Conservation (phyloP, 148 eudicot species). For the Beta vulgaris region DNA sequence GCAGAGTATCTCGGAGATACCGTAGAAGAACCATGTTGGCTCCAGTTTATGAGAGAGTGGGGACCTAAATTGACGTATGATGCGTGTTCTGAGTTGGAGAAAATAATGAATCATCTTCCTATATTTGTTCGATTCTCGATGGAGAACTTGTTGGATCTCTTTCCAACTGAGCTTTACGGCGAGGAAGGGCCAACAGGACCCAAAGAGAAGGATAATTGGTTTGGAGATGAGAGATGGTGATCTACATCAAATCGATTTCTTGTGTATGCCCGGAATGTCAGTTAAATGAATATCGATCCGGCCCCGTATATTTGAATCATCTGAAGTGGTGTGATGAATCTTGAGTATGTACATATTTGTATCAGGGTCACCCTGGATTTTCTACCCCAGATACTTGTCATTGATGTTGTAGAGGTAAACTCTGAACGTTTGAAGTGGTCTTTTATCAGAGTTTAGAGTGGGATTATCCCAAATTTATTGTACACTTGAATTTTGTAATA, state of each 20-base stretch:
- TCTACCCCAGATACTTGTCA: not conserved
- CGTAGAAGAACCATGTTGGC: constrained; percentile 70
- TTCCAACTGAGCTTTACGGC: constrained; percentile 83
- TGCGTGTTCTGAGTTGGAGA: constrained; percentile 65
- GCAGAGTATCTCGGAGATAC: constrained; percentile 74
- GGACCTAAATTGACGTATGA: constrained; percentile 76
- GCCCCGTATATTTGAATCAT: not conserved
- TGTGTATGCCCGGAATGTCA: not conserved
- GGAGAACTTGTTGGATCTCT: constrained; percentile 64
- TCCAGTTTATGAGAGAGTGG: constrained; percentile 97
- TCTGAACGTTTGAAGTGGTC: not conserved
- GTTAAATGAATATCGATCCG: not conserved
- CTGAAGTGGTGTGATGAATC: not conserved
- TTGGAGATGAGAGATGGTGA: constrained; percentile 78
- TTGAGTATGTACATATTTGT: not conserved
- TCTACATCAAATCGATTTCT: not conserved
- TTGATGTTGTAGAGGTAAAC: not conserved
- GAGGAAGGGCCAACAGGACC: constrained; percentile 99
- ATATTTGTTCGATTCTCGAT: constrained; percentile 60
- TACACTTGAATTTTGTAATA: constrained; percentile 8
- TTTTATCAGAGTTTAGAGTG: not conserved
- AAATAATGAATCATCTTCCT: constrained; percentile 67
- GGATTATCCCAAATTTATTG: not conserved
- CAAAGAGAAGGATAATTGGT: constrained; percentile 95
- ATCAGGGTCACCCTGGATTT: not conserved